phyloP scores from a whole-genome alignment of 2,329 filamentous ascomycete species.

The Torrubiellomyces zombiae region DNA sequence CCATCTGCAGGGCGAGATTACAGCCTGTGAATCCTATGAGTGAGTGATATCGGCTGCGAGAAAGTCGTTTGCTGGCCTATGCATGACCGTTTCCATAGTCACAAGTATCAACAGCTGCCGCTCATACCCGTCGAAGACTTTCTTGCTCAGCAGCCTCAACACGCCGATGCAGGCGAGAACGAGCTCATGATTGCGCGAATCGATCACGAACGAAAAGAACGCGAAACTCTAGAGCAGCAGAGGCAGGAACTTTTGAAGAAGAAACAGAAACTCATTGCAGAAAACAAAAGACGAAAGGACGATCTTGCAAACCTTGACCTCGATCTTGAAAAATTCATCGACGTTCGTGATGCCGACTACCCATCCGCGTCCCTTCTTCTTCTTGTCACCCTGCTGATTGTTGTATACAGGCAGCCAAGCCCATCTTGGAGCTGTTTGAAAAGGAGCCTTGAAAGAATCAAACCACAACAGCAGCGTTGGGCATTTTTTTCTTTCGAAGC shows the following conservation, averaged over 20 bases:
- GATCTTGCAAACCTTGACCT: conserved; percentile 82
- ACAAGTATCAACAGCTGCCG: conserved; percentile 76
- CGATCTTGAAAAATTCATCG: conserved; percentile 86
- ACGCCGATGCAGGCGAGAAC: conserved; percentile 55
- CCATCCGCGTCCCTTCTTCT: not conserved
- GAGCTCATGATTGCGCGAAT: conserved; percentile 80
- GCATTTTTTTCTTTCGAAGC: too few relatives aligned
- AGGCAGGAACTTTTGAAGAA: conserved; percentile 57
- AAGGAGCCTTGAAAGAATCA: conserved; percentile 48
- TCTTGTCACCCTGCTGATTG: conserved; percentile 6
- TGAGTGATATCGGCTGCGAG: conserved; percentile 30
- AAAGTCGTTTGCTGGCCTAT: not conserved
- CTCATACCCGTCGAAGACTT: conserved; percentile 76
- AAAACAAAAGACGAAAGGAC: conserved; percentile 86
- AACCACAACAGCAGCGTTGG: too few relatives aligned
- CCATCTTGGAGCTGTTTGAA: conserved; percentile 73
- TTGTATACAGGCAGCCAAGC: conserved; percentile 56
- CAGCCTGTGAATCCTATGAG: conserved; percentile 83
- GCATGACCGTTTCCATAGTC: conserved; percentile 31
- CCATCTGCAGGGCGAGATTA: conserved; percentile 78
- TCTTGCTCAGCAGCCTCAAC: conserved; percentile 57
- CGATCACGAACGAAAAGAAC: conserved; percentile 72
- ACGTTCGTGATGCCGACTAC: conserved; percentile 34
- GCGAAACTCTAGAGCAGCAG: conserved; percentile 72
- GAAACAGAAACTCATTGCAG: conserved; percentile 44